Evolutionary conservation across 2,329 filamentous ascomycete species (phyloP).

Genomic region (Talaromyces sp.): DNA sequence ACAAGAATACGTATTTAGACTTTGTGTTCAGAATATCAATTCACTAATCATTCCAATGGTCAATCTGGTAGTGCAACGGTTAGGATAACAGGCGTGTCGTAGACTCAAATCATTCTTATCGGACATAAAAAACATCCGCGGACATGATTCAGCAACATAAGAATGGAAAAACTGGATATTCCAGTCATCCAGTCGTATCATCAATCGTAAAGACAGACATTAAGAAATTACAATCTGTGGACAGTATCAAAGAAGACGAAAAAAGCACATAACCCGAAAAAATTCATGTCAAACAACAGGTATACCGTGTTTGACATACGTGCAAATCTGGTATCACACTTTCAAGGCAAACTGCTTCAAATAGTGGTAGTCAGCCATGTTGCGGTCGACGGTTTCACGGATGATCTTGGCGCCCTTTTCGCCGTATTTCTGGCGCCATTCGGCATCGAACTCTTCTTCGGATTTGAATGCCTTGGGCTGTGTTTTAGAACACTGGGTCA

Average conservation of each 20-base stretch:
- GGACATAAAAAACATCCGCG: background rate
- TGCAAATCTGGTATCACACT: conserved; percentile 27
- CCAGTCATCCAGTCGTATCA: background rate
- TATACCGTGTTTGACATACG: background rate
- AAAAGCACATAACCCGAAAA: background rate
- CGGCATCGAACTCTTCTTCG: conserved; percentile 53
- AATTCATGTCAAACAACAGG: background rate
- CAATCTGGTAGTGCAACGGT: background rate
- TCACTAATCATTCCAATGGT: background rate
- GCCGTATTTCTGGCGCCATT: conserved; percentile 59
- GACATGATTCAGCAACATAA: background rate
- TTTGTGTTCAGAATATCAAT: background rate
- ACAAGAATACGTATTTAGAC: background rate
- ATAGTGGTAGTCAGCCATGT: conserved; percentile 58
- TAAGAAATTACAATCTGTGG: background rate
- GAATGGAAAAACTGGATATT: background rate
- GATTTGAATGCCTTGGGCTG: conserved; percentile 32
- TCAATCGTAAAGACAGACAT: background rate
- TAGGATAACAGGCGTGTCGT: background rate
- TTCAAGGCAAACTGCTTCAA: conserved; percentile 62
- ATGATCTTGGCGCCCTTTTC: conserved; percentile 56
- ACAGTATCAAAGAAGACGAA: background rate
- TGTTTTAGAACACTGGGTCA: conserved; percentile 8
- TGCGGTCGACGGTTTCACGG: conserved; percentile 53
- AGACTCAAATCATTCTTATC: background rate